Conservation (phyloP, 257 asterid species). For the Capsicum baccatum region DNA sequence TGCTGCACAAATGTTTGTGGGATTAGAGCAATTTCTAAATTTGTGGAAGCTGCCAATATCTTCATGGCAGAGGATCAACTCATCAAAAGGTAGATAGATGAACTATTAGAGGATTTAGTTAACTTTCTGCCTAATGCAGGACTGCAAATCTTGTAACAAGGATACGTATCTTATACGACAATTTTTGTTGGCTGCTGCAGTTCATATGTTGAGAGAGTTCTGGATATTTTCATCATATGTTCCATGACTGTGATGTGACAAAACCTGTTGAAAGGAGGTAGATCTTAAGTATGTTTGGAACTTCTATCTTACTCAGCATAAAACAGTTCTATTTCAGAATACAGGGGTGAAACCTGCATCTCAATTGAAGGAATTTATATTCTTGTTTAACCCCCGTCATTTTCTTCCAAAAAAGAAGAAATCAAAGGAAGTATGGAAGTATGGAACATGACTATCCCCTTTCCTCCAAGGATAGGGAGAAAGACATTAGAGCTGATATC, state of each 20-base stretch:
- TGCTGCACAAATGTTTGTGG: constrained; percentile 4
- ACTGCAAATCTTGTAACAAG: neutral
- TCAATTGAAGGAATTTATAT: neutral
- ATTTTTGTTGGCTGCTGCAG: constrained; percentile 7
- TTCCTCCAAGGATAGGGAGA: neutral
- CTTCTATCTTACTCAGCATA: neutral
- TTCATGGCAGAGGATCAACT: neutral
- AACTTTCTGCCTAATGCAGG: neutral
- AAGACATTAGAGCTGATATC: neutral
- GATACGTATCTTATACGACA: neutral
- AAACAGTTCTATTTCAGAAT: neutral
- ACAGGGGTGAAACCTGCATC: neutral
- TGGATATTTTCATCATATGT: neutral
- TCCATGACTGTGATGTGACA: neutral
- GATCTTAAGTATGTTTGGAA: neutral
- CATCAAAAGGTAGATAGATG: neutral
- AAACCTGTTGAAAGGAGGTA: neutral
- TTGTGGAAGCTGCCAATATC: neutral
- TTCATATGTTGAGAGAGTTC: neutral
- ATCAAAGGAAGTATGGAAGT: neutral
- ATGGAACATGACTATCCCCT: neutral
- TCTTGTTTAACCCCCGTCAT: neutral
- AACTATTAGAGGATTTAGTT: constrained; percentile 3
- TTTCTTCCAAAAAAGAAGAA: neutral
- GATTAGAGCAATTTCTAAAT: neutral